phyloP scores from a whole-genome alignment of 2,329 filamentous ascomycete genomes.

The Fusarium pilosicola region DNA sequence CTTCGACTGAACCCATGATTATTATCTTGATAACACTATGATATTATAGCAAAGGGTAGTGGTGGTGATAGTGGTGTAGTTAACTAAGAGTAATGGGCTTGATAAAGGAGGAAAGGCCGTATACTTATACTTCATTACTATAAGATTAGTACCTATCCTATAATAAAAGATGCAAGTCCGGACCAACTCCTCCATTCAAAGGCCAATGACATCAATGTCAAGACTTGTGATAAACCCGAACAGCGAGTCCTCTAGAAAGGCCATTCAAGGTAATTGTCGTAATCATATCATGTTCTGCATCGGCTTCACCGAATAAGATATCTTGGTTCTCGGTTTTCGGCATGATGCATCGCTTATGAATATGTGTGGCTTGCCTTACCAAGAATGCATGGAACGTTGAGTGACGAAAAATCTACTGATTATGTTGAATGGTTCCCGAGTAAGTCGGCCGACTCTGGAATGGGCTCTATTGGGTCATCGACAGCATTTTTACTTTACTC shows the following conservation, averaged over 20 bases:
- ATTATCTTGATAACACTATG: background rate
- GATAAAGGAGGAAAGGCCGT: background rate
- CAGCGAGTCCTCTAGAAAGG: background rate
- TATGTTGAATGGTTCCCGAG: background rate
- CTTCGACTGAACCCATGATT: slow-evolving; percentile 1
- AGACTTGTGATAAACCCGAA: background rate
- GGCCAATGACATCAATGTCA: background rate
- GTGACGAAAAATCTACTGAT: background rate
- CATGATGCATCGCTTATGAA: slow-evolving; percentile 19
- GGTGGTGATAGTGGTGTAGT: background rate
- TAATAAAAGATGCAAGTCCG: background rate
- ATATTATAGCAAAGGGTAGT: background rate
- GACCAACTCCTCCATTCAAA: background rate
- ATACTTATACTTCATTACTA: slow-evolving; percentile 3
- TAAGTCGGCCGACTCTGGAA: slow-evolving; percentile 8
- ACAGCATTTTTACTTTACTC: background rate
- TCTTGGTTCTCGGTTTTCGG: slow-evolving; percentile 4
- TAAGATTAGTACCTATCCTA: too few relatives aligned
- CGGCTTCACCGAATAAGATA: background rate
- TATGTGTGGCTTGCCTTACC: slow-evolving; percentile 24
- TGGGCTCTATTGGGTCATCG: background rate
- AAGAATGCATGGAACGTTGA: slow-evolving; percentile 24
- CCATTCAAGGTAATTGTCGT: background rate
- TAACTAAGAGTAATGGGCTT: background rate
- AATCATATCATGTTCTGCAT: background rate